Evolutionary conservation across 352 stramenopile genomes (phyloP).

Genomic region (Pythium oligandrum): DNA sequence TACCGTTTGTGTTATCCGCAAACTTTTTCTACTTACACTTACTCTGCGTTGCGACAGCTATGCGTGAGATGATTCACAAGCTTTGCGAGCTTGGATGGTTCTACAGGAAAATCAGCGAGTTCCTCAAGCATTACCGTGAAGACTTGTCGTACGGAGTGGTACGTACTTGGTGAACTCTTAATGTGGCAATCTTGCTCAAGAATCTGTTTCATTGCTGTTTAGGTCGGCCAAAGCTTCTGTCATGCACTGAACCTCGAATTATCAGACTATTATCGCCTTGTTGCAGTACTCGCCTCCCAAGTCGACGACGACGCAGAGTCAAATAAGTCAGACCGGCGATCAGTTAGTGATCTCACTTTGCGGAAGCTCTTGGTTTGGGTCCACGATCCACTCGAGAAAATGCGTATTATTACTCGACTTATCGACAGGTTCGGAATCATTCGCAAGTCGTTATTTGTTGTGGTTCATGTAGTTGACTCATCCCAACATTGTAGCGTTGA

Average conservation of each 20-base stretch:
- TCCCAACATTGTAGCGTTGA: constrained; percentile 43
- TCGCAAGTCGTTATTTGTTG: constrained; percentile 1
- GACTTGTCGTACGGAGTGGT: constrained; percentile 75
- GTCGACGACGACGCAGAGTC: constrained; percentile 78
- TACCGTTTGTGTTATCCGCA: not conserved
- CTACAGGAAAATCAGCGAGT: constrained; percentile 81
- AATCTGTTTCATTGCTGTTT: not conserved
- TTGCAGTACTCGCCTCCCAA: constrained; percentile 89
- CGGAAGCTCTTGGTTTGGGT: constrained; percentile 89
- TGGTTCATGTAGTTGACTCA: not conserved
- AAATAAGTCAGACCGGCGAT: constrained; percentile 32
- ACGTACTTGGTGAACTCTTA: constrained; percentile 8
- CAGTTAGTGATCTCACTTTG: constrained; percentile 73
- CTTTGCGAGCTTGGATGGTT: constrained; percentile 89
- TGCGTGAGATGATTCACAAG: constrained; percentile 79
- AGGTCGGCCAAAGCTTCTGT: constrained; percentile 88
- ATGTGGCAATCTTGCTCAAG: too few species aligned
- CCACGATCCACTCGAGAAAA: constrained; percentile 81
- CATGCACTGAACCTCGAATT: constrained; percentile 89
- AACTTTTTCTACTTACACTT: too few species aligned
- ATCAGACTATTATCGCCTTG: constrained; percentile 91
- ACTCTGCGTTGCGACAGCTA: constrained; percentile 29
- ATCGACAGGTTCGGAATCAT: constrained; percentile 63
- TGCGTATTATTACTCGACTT: constrained; percentile 86
- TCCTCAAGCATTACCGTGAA: constrained; percentile 70